phyloP scores from a whole-genome alignment of 2,329 filamentous ascomycete genomes.

The Blastomyces gilchristii region DNA sequence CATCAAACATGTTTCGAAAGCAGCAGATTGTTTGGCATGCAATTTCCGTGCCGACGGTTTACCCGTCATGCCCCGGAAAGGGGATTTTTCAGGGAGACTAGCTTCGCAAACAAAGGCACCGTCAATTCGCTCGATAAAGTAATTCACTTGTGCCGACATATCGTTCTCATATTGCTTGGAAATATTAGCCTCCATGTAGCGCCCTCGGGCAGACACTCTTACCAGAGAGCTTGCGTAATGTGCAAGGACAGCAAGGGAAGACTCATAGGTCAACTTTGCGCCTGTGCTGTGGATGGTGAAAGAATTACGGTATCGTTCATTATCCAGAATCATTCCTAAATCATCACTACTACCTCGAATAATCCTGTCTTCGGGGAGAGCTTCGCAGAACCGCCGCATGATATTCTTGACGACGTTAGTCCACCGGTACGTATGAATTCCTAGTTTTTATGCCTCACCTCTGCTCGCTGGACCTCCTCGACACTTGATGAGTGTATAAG shows the following conservation, averaged over 20 bases:
- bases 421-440: neutral
- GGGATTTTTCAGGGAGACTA: slow-evolving; percentile 63
- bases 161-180: slow-evolving; percentile 40
- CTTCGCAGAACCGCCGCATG: slow-evolving; percentile 66
- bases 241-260: slow-evolving; percentile 60
- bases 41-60: slow-evolving; percentile 57
- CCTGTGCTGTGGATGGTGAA: slow-evolving; percentile 57
- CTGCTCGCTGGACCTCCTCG: slow-evolving; percentile 38
- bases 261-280: slow-evolving; percentile 67
- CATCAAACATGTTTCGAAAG: slow-evolving; percentile 68
- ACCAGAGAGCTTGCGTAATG: slow-evolving; percentile 62
- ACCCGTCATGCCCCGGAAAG: slow-evolving; percentile 57
- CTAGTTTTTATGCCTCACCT: slow-evolving; percentile 28
- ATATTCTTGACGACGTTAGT: slow-evolving; percentile 29
- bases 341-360: slow-evolving; percentile 50
- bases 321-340: slow-evolving; percentile 46
- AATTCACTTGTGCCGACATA: slow-evolving; percentile 42
- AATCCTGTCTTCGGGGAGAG: slow-evolving; percentile 63
- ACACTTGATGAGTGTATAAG: slow-evolving; percentile 50
- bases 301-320: slow-evolving; percentile 42
- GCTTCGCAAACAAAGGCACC: slow-evolving; percentile 66
- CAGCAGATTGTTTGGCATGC: slow-evolving; percentile 76
- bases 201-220: slow-evolving; percentile 13
- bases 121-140: slow-evolving; percentile 48
- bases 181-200: neutral